A percentile compares a stretch with the other conserved stretches of the same genome.
Conservation (phyloP, 305 asterid species). For the Caryopteris hybrid region DNA sequence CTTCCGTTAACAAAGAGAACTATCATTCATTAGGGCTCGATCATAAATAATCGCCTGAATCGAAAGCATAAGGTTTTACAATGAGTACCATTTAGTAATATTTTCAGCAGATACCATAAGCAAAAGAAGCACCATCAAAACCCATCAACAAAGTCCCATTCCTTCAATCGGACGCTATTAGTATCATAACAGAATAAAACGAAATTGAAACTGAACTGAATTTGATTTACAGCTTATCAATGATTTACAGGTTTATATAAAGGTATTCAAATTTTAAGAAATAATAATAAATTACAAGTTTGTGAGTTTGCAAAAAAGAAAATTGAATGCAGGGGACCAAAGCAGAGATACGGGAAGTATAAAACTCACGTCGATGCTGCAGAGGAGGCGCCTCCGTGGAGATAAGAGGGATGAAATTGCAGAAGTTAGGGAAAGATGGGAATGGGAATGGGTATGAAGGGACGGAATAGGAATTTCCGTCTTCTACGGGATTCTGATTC, state of each 20-base stretch:
- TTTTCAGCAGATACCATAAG: too few relatives aligned
- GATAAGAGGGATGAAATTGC: background rate
- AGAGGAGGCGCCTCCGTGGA: background rate
- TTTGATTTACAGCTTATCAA: background rate
- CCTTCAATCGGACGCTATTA: background rate
- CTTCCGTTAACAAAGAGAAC: too few relatives aligned
- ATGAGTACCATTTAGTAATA: too few relatives aligned
- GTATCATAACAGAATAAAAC: background rate
- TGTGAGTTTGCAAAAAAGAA: background rate
- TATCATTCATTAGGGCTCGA: too few relatives aligned
- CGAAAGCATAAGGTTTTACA: too few relatives aligned
- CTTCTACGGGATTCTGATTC: background rate
- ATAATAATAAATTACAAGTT: too few relatives aligned
- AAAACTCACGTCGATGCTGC: background rate
- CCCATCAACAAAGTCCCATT: background rate
- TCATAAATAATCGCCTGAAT: too few relatives aligned
- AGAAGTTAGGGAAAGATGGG: slow-evolving; percentile 11
- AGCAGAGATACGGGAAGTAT: background rate
- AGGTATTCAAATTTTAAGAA: background rate
- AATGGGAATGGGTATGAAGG: slow-evolving; percentile 3
- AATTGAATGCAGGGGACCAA: background rate
- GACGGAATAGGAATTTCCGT: slow-evolving; percentile 8
- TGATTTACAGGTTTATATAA: background rate
- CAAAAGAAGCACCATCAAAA: too few relatives aligned
- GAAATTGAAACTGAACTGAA: background rate